Evolutionary conservation across 179 eudicot genomes (phyloP).

Genomic region (Actinidia chinensis): DNA sequence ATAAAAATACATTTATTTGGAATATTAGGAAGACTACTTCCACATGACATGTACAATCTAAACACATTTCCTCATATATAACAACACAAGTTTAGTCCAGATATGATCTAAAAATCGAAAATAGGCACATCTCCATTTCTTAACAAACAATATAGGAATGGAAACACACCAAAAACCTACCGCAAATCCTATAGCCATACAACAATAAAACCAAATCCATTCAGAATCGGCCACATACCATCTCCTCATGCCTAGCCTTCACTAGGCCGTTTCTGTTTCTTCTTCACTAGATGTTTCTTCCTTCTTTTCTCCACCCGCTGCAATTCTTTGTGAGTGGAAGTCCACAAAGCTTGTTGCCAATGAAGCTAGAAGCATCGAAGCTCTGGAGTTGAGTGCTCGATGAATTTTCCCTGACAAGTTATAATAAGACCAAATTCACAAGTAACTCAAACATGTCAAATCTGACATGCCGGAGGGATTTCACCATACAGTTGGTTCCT

Average conservation of each 20-base stretch:
- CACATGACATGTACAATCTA: not conserved
- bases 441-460: not conserved
- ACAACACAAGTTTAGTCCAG: not conserved
- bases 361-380: not conserved
- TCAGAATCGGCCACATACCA: not conserved
- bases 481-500: not conserved
- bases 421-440: not conserved
- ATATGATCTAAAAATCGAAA: not conserved
- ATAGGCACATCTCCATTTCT: not conserved
- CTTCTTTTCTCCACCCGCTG: too few species aligned
- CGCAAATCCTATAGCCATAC: not conserved
- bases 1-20: too few species aligned
- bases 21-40: not conserved
- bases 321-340: not conserved
- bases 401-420: not conserved
- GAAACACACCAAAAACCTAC: not conserved
- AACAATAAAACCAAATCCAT: not conserved
- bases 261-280: too few species aligned
- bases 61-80: not conserved
- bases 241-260: too few species aligned
- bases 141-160: not conserved
- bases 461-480: not conserved
- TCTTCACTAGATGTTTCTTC: too few species aligned
- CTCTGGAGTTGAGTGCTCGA: not conserved
- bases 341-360: conserved; percentile 3